Evolutionary conservation across 495 filamentous ascomycete species (phyloP).

Genomic region (Xylaria bambusicola): DNA sequence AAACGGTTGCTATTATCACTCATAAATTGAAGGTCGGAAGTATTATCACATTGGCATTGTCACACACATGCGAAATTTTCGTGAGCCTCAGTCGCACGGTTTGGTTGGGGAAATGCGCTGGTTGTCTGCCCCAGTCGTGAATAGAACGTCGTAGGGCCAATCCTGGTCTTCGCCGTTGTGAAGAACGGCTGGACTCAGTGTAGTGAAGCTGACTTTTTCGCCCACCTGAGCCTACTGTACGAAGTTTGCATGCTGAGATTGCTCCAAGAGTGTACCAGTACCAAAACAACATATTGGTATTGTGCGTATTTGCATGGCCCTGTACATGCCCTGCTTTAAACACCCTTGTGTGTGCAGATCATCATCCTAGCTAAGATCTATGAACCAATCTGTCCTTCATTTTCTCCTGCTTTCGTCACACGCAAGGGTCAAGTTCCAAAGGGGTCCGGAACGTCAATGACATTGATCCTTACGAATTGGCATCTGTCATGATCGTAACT

Average conservation of each 20-base stretch:
- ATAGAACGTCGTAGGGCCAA: background rate
- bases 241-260: constrained; percentile 17
- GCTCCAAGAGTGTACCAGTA: too few relatives aligned
- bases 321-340: background rate
- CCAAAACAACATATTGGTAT: too few relatives aligned
- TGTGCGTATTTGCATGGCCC: too few relatives aligned
- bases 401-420: constrained; percentile 8
- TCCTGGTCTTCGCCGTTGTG: constrained; percentile 2
- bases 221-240: too few relatives aligned
- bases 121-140: constrained; percentile 9
- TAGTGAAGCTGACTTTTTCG: constrained; percentile 11
- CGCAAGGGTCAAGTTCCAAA: background rate
- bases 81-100: constrained; percentile 6
- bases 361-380: constrained; percentile 17
- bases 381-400: constrained; percentile 8
- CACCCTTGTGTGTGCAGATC: constrained; percentile 10
- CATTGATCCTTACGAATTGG: constrained; percentile 1
- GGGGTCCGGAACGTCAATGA: constrained; percentile 7
- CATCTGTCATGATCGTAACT: background rate
- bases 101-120: constrained; percentile 10
- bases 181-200: constrained; percentile 2
- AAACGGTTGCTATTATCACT: background rate
- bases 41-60: constrained; percentile 8
- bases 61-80: background rate
- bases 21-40: background rate